Evolutionary conservation across 805 yeast genomes (phyloP).

Genomic region (Saccharomycopsis guyanensis): DNA sequence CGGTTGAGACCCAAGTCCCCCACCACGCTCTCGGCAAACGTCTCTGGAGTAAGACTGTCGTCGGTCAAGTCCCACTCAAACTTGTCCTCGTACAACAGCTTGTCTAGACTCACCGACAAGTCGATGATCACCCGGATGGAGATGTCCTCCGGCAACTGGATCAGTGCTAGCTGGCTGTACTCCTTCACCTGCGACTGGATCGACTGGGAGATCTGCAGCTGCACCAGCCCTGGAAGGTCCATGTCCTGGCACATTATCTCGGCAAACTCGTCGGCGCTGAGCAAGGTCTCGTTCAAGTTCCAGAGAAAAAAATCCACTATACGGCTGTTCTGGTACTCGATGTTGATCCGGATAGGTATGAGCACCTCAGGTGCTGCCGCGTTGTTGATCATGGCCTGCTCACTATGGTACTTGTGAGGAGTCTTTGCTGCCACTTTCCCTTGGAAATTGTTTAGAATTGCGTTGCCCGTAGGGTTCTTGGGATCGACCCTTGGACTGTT

Average conservation of each 20-base stretch:
- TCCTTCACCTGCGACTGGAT: slow-evolving; percentile 79
- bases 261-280: slow-evolving; percentile 72
- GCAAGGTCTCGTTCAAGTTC: slow-evolving; percentile 57
- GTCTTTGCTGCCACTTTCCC: slow-evolving; percentile 36
- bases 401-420: slow-evolving; percentile 29
- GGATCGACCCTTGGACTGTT: slow-evolving; percentile 20
- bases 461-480: slow-evolving; percentile 22
- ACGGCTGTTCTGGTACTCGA: slow-evolving; percentile 49
- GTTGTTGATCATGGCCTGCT: slow-evolving; percentile 24
- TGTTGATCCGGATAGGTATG: slow-evolving; percentile 58
- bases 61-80: slow-evolving; percentile 84
- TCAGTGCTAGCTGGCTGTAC: slow-evolving; percentile 51
- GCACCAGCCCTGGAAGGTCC: slow-evolving; percentile 64
- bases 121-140: slow-evolving; percentile 73
- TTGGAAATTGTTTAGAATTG: slow-evolving; percentile 27
- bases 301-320: slow-evolving; percentile 66
- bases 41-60: slow-evolving; percentile 61
- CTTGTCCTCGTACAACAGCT: slow-evolving; percentile 80
- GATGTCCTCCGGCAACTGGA: slow-evolving; percentile 59
- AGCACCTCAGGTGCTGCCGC: slow-evolving; percentile 32
- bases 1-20: slow-evolving; percentile 75
- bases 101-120: slow-evolving; percentile 73
- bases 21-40: slow-evolving; percentile 75
- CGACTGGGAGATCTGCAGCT: slow-evolving; percentile 55
- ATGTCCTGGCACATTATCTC: slow-evolving; percentile 72